phyloP scores from a whole-genome alignment of 1,139 yeast species.

The Kodamaea alishanica region DNA sequence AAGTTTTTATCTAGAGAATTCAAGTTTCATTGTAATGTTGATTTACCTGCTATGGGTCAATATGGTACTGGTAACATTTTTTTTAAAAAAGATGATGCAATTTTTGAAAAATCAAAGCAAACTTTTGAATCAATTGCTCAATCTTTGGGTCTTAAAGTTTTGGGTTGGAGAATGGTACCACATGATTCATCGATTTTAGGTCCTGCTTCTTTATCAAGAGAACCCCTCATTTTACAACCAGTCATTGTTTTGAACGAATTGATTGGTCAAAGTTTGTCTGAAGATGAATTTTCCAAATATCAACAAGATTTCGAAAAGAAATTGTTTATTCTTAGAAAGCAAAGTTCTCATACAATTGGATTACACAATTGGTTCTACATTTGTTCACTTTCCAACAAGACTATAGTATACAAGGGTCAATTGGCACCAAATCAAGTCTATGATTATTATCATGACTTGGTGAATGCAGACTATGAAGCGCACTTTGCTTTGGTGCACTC shows the following conservation, averaged over 20 bases:
- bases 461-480: constrained; percentile 88
- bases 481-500: constrained; percentile 97
- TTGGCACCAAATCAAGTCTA: constrained; percentile 95
- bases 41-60: constrained; percentile 73
- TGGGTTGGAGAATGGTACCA: constrained; percentile 97
- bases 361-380: constrained; percentile 97
- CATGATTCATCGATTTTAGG: constrained; percentile 90
- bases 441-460: constrained; percentile 88
- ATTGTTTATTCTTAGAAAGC: constrained; percentile 82
- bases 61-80: constrained; percentile 95
- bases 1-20: constrained; percentile 82
- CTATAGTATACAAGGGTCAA: constrained; percentile 96
- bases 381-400: constrained; percentile 83
- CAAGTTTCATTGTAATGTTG: constrained; percentile 55
- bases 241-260: constrained; percentile 65
- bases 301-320: constrained; percentile 75
- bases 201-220: constrained; percentile 91
- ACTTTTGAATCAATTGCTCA: constrained; percentile 80
- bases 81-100: constrained; percentile 74
- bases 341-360: constrained; percentile 85
- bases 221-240: constrained; percentile 89
- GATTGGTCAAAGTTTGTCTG: constrained; percentile 39
- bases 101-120: constrained; percentile 61
- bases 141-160: constrained; percentile 71
- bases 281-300: constrained; percentile 56